phyloP scores from a whole-genome alignment of 2,329 filamentous ascomycete genomes.

The Dactylellina parvicollis region DNA sequence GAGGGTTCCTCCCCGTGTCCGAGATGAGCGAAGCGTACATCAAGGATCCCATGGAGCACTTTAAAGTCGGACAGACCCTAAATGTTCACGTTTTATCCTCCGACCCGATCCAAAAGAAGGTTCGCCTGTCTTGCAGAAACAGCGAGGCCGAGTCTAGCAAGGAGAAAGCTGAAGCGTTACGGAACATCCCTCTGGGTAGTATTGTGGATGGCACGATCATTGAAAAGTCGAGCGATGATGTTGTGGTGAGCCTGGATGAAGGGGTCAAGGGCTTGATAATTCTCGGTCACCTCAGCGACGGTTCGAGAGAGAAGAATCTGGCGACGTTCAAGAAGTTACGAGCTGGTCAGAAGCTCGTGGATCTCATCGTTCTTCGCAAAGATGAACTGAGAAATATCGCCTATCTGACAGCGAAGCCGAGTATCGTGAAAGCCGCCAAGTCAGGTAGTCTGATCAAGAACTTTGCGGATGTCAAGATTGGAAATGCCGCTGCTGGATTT shows the following conservation, averaged over 20 bases:
- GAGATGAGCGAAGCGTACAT: conserved; percentile 99
- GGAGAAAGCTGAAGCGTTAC: conserved; percentile 68
- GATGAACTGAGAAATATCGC: conserved; percentile 79
- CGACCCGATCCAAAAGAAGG: conserved; percentile 73
- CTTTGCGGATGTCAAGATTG: conserved; percentile 77
- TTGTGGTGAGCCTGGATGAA: conserved; percentile 76
- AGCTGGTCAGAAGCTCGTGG: conserved; percentile 81
- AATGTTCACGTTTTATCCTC: conserved; percentile 87
- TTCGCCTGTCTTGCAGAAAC: conserved; percentile 90
- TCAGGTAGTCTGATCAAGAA: conserved; percentile 75
- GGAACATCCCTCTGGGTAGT: conserved; percentile 76
- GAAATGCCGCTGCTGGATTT: conserved; percentile 77
- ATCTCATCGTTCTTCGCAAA: conserved; percentile 88
- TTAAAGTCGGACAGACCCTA: conserved; percentile 88
- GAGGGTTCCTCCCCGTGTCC: conserved; percentile 87
- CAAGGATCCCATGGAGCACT: conserved; percentile 86
- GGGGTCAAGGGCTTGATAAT: conserved; percentile 81
- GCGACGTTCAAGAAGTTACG: conserved; percentile 81
- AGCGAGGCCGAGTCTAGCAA: conserved; percentile 81
- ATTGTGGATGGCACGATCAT: conserved; percentile 80
- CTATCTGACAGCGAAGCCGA: conserved; percentile 82
- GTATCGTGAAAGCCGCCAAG: conserved; percentile 78
- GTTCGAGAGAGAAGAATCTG: conserved; percentile 79
- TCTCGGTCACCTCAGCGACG: conserved; percentile 83
- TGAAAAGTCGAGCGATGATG: conserved; percentile 80